Conservation (phyloP, 441 rosid species). For the Eruca vesicaria region DNA sequence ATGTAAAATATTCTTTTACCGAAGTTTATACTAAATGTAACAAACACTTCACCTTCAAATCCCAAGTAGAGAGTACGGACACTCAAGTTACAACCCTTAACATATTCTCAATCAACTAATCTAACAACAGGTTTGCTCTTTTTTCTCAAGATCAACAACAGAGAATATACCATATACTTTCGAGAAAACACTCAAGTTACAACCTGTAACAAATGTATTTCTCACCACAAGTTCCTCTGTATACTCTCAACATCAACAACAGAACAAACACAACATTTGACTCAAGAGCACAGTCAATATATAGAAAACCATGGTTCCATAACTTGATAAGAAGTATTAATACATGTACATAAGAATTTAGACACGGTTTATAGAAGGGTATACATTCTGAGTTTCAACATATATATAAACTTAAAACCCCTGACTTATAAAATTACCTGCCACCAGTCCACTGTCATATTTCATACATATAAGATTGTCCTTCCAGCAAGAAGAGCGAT, state of each 20-base stretch:
- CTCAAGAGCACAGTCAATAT: constrained; percentile 17
- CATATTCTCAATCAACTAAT: background rate
- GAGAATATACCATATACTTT: background rate
- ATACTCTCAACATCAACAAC: constrained; percentile 22
- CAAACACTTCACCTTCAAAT: no score
- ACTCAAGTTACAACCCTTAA: background rate
- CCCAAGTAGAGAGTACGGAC: no score
- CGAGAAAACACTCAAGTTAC: background rate
- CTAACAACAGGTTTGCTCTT: constrained; percentile 10
- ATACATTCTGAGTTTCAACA: constrained; percentile 16
- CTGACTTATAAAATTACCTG: constrained; percentile 31
- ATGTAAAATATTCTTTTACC: no score
- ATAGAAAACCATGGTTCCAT: constrained; percentile 23
- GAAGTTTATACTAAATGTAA: no score
- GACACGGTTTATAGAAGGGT: constrained; percentile 26
- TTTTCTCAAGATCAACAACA: constrained; percentile 19
- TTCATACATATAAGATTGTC: constrained; percentile 8
- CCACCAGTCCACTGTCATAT: constrained; percentile 18
- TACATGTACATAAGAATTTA: constrained; percentile 35
- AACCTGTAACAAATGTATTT: background rate
- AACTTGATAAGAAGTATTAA: constrained; percentile 29
- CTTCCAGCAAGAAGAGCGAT: background rate
- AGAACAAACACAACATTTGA: constrained; percentile 12
- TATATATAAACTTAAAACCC: constrained; percentile 29
- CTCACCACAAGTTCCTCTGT: background rate